Conservation (phyloP, 1,284 basidiomycete genomes). For the Gomphus bonarii region DNA sequence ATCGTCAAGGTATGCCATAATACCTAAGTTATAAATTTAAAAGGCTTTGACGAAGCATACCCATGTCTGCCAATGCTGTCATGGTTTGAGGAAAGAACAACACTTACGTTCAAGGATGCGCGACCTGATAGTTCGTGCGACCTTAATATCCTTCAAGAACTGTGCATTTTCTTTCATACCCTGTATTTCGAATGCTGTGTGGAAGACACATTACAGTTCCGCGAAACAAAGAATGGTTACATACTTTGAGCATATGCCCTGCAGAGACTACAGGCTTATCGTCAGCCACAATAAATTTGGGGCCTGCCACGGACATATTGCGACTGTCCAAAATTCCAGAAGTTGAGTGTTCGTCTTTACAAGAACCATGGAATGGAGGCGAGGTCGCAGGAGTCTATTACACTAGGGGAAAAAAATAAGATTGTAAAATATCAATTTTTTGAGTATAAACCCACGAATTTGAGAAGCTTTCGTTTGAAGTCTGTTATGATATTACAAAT, state of each 20-base stretch:
- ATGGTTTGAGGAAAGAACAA: background rate
- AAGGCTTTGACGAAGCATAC: conserved; percentile 30
- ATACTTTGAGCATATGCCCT: conserved; percentile 78
- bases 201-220: background rate
- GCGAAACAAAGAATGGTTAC: conserved; percentile 19
- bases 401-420: background rate
- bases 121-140: conserved; percentile 71
- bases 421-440: background rate
- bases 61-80: conserved; percentile 41
- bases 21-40: conserved; percentile 66
- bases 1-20: conserved; percentile 73
- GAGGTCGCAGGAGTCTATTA: conserved; percentile 47
- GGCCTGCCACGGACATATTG: conserved; percentile 13
- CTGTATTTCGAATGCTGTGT: conserved; percentile 50
- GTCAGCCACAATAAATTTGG: conserved; percentile 46
- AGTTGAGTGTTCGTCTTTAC: conserved; percentile 5
- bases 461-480: conserved; percentile 48
- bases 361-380: conserved; percentile 24
- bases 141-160: conserved; percentile 76
- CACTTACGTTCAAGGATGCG: conserved; percentile 62
- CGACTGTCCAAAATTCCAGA: conserved; percentile 5
- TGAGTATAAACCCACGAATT: conserved; percentile 37
- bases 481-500: conserved; percentile 29
- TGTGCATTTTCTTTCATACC: conserved; percentile 70
- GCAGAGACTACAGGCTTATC: conserved; percentile 77